These are phyloP conservation scores for Neltuma alba DNA, from an alignment of 306 rosid species.

Conservation along the genomic window DNA sequence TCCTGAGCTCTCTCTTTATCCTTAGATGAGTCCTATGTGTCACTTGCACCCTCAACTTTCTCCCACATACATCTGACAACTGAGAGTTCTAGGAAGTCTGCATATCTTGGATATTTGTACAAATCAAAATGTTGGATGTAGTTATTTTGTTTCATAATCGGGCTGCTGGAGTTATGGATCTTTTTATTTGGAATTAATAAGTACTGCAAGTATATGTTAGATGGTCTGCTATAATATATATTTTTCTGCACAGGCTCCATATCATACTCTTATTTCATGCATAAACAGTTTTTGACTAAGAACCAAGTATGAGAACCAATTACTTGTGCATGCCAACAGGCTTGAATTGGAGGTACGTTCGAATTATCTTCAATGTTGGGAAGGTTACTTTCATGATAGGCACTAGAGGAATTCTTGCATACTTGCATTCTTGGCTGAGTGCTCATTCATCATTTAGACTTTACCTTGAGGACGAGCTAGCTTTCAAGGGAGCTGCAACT, in stretches of 20 bases:
- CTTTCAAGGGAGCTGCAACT: background rate
- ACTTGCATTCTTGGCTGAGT: background rate
- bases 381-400: background rate
- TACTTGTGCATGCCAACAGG: slow-evolving; percentile 9
- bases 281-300: background rate
- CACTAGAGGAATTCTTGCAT: background rate
- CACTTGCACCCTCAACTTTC: background rate
- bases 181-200: background rate
- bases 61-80: background rate
- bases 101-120: background rate
- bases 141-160: background rate
- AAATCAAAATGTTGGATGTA: background rate
- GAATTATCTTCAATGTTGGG: background rate
- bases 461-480: background rate
- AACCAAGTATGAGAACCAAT: background rate
- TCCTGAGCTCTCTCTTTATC: background rate
- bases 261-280: background rate
- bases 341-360: background rate
- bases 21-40: background rate
- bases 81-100: background rate
- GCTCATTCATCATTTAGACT: background rate
- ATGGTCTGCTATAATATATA: background rate
- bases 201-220: background rate
- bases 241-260: background rate
- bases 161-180: background rate